Evolutionary conservation across 2,329 filamentous ascomycete species (phyloP).

Genomic region (Penicillium sp.): DNA sequence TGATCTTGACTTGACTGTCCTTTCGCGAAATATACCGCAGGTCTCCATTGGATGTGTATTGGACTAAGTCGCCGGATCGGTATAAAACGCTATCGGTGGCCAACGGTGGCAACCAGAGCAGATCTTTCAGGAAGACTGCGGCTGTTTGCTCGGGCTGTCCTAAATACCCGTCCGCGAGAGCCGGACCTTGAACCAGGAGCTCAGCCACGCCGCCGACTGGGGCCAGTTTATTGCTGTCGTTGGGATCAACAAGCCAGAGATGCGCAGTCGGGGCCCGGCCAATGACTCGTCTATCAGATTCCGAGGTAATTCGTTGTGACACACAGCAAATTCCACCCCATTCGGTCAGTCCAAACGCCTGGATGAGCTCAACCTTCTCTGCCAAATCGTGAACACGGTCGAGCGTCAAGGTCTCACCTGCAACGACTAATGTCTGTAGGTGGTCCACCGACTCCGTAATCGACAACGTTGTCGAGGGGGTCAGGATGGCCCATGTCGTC

Average conservation of each 20-base stretch:
- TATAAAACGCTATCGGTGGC: not conserved
- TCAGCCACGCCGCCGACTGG: slow-evolving; percentile 44
- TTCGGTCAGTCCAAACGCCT: slow-evolving; percentile 6
- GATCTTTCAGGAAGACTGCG: slow-evolving; percentile 19
- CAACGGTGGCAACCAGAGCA: slow-evolving; percentile 13
- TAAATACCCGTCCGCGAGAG: slow-evolving; percentile 35
- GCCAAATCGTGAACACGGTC: not conserved
- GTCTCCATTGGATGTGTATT: slow-evolving; percentile 15
- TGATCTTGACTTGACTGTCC: slow-evolving; percentile 61
- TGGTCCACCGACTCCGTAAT: not conserved
- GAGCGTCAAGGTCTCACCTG: not conserved
- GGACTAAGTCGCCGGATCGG: slow-evolving; percentile 14
- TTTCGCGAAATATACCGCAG: slow-evolving; percentile 50
- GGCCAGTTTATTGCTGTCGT: slow-evolving; percentile 22
- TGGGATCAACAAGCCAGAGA: slow-evolving; percentile 28
- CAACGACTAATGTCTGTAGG: slow-evolving; percentile 1
- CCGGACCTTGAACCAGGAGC: slow-evolving; percentile 40
- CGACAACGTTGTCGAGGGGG: not conserved
- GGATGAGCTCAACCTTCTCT: not conserved
- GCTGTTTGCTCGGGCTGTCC: slow-evolving; percentile 16
- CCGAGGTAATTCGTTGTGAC: slow-evolving; percentile 7
- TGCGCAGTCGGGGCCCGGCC: not conserved
- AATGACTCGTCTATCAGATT: slow-evolving; percentile 1
- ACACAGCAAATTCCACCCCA: slow-evolving; percentile 5
- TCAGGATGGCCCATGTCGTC: slow-evolving; percentile 5